Conservation (phyloP, 2,329 filamentous ascomycete species). For the Sphaerostilbella broomeana region DNA sequence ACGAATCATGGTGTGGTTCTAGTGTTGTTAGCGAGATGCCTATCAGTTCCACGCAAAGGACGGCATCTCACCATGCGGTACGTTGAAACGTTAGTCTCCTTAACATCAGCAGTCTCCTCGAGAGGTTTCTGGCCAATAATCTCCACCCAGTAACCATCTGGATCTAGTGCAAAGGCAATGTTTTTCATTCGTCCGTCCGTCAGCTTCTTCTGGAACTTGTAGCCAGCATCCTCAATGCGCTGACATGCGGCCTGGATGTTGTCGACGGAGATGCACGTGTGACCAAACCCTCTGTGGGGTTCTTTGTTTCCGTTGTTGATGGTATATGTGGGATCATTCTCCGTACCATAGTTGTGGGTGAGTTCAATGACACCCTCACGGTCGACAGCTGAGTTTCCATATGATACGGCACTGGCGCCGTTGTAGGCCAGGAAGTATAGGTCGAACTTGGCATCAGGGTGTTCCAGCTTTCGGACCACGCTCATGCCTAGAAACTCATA, state of each 20-base stretch:
- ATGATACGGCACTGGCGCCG: conserved; percentile 64
- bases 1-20: conserved; percentile 92
- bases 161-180: conserved; percentile 87
- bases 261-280: conserved; percentile 77
- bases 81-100: conserved; percentile 63
- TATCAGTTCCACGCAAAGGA: not conserved
- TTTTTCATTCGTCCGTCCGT: conserved; percentile 78
- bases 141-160: conserved; percentile 84
- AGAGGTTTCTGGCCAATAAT: conserved; percentile 66
- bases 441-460: conserved; percentile 86
- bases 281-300: conserved; percentile 75
- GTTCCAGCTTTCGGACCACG: conserved; percentile 70
- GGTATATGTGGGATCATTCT: conserved; percentile 73
- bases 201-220: conserved; percentile 92
- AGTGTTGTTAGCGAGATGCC: not conserved
- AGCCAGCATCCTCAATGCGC: conserved; percentile 82
- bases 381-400: conserved; percentile 66
- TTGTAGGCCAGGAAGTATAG: conserved; percentile 95
- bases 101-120: conserved; percentile 65
- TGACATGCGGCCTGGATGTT: conserved; percentile 85
- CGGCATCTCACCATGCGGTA: conserved; percentile 58
- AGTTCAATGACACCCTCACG: conserved; percentile 88
- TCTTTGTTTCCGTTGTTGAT: conserved; percentile 88
- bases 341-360: conserved; percentile 79
- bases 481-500: conserved; percentile 90